A percentile compares a stretch with the other conserved stretches of the same genome.
Evolutionary conservation across 805 yeast genomes (phyloP).

Genomic region (Starmerella bombi): DNA sequence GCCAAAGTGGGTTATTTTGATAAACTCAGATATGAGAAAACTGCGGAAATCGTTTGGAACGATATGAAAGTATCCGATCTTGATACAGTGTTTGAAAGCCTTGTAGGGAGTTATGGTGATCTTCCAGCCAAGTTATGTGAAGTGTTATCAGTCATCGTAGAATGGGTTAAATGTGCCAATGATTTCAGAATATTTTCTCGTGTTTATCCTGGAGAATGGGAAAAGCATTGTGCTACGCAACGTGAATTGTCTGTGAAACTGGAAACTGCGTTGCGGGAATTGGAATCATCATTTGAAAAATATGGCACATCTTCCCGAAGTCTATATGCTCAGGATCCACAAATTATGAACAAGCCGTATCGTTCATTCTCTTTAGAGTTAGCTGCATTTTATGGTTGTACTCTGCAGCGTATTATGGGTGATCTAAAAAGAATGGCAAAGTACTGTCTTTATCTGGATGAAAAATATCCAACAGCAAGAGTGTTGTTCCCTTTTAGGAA

Average conservation of each 20-base stretch:
- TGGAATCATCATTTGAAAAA: too few species aligned
- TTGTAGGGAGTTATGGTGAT: conserved; percentile 10
- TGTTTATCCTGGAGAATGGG: conserved; percentile 6
- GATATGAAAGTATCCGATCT: conserved; percentile 7
- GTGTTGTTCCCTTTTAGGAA: conserved; percentile 8
- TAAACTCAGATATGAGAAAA: background rate
- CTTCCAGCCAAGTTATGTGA: conserved; percentile 6
- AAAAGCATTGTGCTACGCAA: too few species aligned
- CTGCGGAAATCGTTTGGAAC: background rate
- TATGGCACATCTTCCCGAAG: too few species aligned
- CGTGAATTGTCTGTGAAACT: too few species aligned
- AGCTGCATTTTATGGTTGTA: conserved; percentile 8
- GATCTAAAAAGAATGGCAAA: background rate
- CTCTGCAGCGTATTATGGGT: background rate
- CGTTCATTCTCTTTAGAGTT: conserved; percentile 1
- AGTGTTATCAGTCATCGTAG: conserved; percentile 6
- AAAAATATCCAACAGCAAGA: conserved; percentile 1
- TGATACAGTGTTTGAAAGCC: conserved; percentile 4
- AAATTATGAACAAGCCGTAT: conserved; percentile 1
- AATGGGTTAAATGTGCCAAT: conserved; percentile 22
- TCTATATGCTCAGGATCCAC: too few species aligned
- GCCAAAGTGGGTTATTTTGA: conserved; percentile 11
- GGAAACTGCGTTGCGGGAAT: too few species aligned
- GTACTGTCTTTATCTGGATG: conserved; percentile 8
- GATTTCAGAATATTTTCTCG: conserved; percentile 15